Evolutionary conservation across 441 rosid genomes (phyloP).

Genomic region (Mallotus japonicus): DNA sequence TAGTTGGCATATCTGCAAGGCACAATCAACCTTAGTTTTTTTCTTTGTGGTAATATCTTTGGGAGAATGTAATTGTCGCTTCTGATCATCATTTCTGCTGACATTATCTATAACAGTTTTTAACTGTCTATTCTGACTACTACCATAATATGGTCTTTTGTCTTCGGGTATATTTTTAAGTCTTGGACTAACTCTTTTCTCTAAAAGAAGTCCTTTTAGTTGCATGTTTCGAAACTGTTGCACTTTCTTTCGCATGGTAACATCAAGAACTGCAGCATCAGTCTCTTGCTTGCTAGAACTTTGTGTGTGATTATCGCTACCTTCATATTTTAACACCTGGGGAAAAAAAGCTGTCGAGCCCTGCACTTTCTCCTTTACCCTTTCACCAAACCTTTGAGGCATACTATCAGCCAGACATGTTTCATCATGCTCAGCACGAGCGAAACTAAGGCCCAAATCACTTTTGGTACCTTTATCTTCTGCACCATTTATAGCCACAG

Average conservation of each 20-base stretch:
- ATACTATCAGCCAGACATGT: constrained; percentile 13
- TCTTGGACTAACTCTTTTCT: constrained; percentile 30
- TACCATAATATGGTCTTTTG: constrained; percentile 29
- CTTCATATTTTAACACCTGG: neutral
- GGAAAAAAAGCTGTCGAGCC: neutral
- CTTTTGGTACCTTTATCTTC: constrained; percentile 3
- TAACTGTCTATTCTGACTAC: neutral
- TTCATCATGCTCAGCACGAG: neutral
- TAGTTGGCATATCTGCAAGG: neutral
- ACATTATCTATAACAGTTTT: constrained; percentile 5
- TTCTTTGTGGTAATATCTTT: constrained; percentile 6
- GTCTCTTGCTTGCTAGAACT: constrained; percentile 7
- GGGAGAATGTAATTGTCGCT: constrained; percentile 10
- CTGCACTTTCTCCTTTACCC: constrained; percentile 7
- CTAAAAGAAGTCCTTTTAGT: neutral
- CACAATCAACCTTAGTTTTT: constrained; percentile 19
- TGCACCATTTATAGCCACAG: constrained; percentile 5
- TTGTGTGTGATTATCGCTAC: neutral
- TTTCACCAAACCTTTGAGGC: constrained; percentile 1
- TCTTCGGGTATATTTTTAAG: constrained; percentile 20
- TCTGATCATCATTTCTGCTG: constrained; percentile 13
- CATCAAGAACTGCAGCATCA: neutral
- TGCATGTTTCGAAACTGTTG: neutral
- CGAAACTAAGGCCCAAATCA: neutral
- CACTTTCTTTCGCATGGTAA: neutral